These are phyloP conservation scores for Nemania abortiva DNA, from an alignment of 2,329 filamentous ascomycete species.

Conservation along the genomic window DNA sequence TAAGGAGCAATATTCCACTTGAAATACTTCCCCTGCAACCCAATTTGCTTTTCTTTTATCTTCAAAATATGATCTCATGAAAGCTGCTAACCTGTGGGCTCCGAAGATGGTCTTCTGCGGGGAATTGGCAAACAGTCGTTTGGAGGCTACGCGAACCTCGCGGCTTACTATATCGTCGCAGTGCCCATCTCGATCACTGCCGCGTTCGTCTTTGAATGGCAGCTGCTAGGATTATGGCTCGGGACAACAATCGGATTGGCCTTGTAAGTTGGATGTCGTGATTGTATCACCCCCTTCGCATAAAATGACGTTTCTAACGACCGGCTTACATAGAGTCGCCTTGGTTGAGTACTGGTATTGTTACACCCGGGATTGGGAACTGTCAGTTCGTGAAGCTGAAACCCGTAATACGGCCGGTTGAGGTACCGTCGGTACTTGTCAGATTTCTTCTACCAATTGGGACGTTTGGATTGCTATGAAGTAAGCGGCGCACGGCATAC, in stretches of 20 bases:
- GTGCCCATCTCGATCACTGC: constrained; percentile 85
- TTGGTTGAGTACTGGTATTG: constrained; percentile 67
- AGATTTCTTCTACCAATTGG: background rate
- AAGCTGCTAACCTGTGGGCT: constrained; percentile 7
- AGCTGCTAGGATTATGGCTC: constrained; percentile 83
- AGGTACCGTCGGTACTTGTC: constrained; percentile 18
- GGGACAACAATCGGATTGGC: constrained; percentile 80
- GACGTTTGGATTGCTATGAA: background rate
- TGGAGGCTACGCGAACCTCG: constrained; percentile 88
- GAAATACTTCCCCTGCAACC: background rate
- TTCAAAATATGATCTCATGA: background rate
- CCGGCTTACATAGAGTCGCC: constrained; percentile 56
- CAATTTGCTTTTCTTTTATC: background rate
- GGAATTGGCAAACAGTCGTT: constrained; percentile 91
- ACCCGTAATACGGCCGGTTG: constrained; percentile 62
- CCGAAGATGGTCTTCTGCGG: constrained; percentile 77
- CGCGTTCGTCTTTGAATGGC: constrained; percentile 82
- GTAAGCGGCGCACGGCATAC: constrained; percentile 7
- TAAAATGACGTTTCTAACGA: constrained; percentile 13
- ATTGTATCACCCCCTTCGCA: background rate
- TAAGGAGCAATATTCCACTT: too few species aligned
- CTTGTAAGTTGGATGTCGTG: constrained; percentile 59
- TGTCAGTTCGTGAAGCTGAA: constrained; percentile 65
- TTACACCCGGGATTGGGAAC: constrained; percentile 65
- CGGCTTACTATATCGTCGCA: constrained; percentile 87